Evolutionary conservation across 768 basidiomycete genomes (phyloP).

Genomic region (Lentinula detonsa): DNA sequence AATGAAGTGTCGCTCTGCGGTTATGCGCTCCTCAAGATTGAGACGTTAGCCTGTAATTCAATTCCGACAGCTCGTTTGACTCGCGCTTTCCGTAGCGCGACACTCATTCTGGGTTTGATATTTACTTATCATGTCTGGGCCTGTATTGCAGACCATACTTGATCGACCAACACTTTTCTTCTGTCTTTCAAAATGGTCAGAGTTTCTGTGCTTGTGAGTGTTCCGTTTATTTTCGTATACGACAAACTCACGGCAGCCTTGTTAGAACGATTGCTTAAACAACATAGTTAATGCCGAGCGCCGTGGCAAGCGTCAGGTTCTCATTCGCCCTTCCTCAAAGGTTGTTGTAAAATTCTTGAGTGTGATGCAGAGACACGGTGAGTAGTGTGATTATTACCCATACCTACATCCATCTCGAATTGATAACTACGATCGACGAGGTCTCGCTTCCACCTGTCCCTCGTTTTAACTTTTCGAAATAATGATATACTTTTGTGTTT

Average conservation of each 20-base stretch:
- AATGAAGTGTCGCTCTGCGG: background rate
- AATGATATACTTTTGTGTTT: constrained; percentile 27
- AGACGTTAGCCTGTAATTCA: constrained; percentile 17
- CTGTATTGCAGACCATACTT: constrained; percentile 22
- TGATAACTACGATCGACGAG: constrained; percentile 84
- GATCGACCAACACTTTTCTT: constrained; percentile 14
- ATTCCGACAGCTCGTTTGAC: constrained; percentile 46
- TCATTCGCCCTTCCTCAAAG: constrained; percentile 95
- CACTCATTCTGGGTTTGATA: constrained; percentile 67
- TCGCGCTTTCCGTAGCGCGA: constrained; percentile 79
- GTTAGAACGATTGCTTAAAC: constrained; percentile 59
- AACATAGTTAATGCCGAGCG: constrained; percentile 99
- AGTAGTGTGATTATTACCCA: constrained; percentile 21
- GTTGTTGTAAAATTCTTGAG: constrained; percentile 96
- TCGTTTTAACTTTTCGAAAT: constrained; percentile 85
- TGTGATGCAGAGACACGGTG: constrained; percentile 99
- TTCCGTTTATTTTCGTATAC: background rate
- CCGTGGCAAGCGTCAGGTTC: constrained; percentile 98
- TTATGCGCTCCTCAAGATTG: background rate
- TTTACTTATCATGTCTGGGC: background rate
- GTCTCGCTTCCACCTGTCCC: constrained; percentile 50
- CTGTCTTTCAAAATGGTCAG: constrained; percentile 64
- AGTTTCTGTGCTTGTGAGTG: constrained; percentile 63
- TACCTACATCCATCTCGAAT: constrained; percentile 40
- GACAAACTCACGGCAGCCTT: background rate